A percentile compares a stretch with the other conserved stretches of the same genome.
Evolutionary conservation across 1,139 yeast genomes (phyloP).

Genomic region (Taphrina flavorubra): DNA sequence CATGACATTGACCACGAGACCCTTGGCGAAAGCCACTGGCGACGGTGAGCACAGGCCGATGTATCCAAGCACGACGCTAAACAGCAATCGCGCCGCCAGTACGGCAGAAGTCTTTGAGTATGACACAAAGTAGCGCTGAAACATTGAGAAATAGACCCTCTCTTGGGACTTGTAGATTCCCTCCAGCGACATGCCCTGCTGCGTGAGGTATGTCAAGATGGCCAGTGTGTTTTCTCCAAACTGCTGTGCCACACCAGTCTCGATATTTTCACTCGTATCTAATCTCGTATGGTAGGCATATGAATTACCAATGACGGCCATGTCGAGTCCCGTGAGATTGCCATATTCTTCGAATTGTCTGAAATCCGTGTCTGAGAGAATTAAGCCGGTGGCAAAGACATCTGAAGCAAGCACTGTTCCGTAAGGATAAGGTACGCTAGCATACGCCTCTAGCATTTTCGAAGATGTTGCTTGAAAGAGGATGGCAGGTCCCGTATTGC

Average conservation of each 20-base stretch:
- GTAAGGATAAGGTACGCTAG: conserved; percentile 40
- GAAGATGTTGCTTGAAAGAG: conserved; percentile 42
- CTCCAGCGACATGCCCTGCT: conserved; percentile 24
- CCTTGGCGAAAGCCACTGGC: conserved; percentile 4
- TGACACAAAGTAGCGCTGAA: conserved; percentile 35
- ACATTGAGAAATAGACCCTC: conserved; percentile 39
- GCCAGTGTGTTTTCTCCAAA: conserved; percentile 43
- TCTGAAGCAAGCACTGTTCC: conserved; percentile 43
- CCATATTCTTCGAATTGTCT: conserved; percentile 42
- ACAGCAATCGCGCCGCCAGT: conserved; percentile 26
- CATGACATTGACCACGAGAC: conserved; percentile 13
- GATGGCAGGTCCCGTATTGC: conserved; percentile 40
- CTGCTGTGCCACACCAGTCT: conserved; percentile 41
- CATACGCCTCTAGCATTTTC: conserved; percentile 42
- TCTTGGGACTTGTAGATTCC: conserved; percentile 20
- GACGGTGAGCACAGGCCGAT: conserved; percentile 27
- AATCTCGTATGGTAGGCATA: conserved; percentile 41
- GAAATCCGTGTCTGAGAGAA: conserved; percentile 42
- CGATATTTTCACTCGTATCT: conserved; percentile 30
- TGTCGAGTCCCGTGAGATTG: conserved; percentile 42
- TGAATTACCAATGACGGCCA: conserved; percentile 41
- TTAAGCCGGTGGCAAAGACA: conserved; percentile 43
- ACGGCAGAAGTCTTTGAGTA: conserved; percentile 23
- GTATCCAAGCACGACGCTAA: conserved; percentile 37
- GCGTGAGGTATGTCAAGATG: conserved; percentile 34